These are phyloP conservation scores for Arachis stenosperma DNA, from an alignment of 306 rosid genomes.

Conservation along the genomic window DNA sequence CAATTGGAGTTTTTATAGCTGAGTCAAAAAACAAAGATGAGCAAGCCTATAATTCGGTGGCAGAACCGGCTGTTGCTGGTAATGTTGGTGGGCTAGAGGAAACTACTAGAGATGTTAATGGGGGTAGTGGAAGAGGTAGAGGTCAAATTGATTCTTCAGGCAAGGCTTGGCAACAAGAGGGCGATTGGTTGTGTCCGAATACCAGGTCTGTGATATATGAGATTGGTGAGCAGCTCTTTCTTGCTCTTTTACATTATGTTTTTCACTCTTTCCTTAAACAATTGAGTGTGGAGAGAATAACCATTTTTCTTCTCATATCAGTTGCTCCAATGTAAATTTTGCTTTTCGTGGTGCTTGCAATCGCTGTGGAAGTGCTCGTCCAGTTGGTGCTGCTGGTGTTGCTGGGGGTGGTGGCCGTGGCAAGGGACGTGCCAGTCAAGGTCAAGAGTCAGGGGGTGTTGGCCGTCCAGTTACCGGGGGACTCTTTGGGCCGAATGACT, in stretches of 20 bases:
- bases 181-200: conserved; percentile 98
- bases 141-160: conserved; percentile 79
- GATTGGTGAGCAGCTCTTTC: conserved; percentile 98
- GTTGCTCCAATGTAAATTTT: conserved; percentile 94
- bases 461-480: conserved; percentile 82
- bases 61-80: conserved; percentile 56
- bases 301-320: conserved; percentile 50
- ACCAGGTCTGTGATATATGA: conserved; percentile 99
- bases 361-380: conserved; percentile 98
- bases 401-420: conserved; percentile 90
- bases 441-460: conserved; percentile 64
- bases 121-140: conserved; percentile 66
- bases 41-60: conserved; percentile 50
- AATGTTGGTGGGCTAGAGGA: conserved; percentile 60
- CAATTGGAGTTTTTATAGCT: conserved; percentile 85
- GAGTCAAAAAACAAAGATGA: conserved; percentile 94
- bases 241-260: conserved; percentile 55
- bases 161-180: conserved; percentile 98
- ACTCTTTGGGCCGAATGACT: conserved; percentile 97
- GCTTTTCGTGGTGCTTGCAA: conserved; percentile 99
- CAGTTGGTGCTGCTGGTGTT: conserved; percentile 83
- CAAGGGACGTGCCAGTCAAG: conserved; percentile 76
- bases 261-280: conserved; percentile 12
- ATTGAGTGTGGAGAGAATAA: conserved; percentile 43
- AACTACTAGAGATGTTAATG: conserved; percentile 56